A percentile compares a stretch with the other conserved stretches of the same genome.
Conservation (phyloP, 2,329 filamentous ascomycete genomes). For the Colletotrichum tofieldiae region DNA sequence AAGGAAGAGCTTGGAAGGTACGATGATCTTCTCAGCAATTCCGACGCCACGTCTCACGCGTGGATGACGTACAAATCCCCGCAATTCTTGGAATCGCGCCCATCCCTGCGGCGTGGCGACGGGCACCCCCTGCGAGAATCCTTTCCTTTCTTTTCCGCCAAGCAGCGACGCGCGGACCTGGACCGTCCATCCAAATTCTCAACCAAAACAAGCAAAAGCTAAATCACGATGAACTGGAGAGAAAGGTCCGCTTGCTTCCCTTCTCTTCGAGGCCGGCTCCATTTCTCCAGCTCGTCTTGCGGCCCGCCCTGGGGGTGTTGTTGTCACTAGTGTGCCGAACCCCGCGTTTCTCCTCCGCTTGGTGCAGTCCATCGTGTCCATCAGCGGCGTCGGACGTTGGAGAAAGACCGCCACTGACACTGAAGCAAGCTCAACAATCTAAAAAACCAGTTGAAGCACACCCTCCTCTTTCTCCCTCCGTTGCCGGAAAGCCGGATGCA, state of each 20-base stretch:
- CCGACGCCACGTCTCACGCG: slow-evolving; percentile 20
- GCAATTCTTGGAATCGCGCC: slow-evolving; percentile 25
- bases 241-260: slow-evolving; percentile 24
- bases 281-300: not conserved
- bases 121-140: slow-evolving; percentile 1
- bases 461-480: not conserved
- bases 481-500: not conserved
- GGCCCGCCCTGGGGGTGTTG: not conserved
- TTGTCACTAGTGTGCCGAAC: not conserved
- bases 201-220: not conserved
- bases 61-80: slow-evolving; percentile 34
- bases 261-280: not conserved
- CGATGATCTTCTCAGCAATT: slow-evolving; percentile 15
- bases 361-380: not conserved
- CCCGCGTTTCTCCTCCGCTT: not conserved
- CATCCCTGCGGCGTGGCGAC: slow-evolving; percentile 20
- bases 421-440: slow-evolving; percentile 5
- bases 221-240: slow-evolving; percentile 21
- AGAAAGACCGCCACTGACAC: not conserved
- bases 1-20: not conserved
- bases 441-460: not conserved
- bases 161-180: slow-evolving; percentile 35
- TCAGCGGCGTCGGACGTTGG: not conserved
- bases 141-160: slow-evolving; percentile 7
- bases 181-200: not conserved